Conservation (phyloP, 345 rosid genomes). For the Rhizophora apiculata region DNA sequence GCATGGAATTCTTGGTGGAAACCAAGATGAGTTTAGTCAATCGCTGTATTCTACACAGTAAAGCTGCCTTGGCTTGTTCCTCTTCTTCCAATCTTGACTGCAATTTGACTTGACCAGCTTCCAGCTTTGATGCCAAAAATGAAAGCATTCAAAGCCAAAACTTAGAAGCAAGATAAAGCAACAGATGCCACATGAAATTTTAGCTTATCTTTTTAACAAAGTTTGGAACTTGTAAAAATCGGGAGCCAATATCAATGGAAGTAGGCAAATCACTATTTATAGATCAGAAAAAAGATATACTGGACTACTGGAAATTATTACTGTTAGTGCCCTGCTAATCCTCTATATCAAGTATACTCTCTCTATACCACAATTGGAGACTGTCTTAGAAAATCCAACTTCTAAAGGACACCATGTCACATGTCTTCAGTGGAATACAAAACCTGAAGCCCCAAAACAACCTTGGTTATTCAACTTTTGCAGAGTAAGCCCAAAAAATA, state of each 20-base stretch:
- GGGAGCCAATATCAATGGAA: not conserved
- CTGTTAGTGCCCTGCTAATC: too few species aligned
- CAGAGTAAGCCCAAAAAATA: too few species aligned
- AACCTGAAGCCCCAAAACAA: not conserved
- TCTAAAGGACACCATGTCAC: not conserved
- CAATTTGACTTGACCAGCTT: conserved; percentile 70
- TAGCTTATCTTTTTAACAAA: not conserved
- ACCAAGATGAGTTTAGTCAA: conserved; percentile 65
- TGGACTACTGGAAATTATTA: too few species aligned
- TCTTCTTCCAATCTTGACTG: conserved; percentile 71
- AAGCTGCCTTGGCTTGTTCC: conserved; percentile 68
- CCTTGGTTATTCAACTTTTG: too few species aligned
- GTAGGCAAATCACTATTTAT: not conserved
- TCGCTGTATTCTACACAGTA: conserved; percentile 73
- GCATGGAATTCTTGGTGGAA: conserved; percentile 61
- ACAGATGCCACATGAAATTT: not conserved
- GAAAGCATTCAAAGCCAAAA: conserved; percentile 11
- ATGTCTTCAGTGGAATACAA: not conserved
- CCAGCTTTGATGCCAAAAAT: conserved; percentile 44
- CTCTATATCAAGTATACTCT: not conserved
- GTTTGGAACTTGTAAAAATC: not conserved
- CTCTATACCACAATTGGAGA: too few species aligned
- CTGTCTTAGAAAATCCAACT: not conserved
- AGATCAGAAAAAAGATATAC: not conserved
- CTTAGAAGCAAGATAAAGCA: not conserved